A percentile compares a stretch with the other conserved stretches of the same genome.
phyloP scores from a whole-genome alignment of 352 stramenopile genomes.

The Phytopythium helicoides region DNA sequence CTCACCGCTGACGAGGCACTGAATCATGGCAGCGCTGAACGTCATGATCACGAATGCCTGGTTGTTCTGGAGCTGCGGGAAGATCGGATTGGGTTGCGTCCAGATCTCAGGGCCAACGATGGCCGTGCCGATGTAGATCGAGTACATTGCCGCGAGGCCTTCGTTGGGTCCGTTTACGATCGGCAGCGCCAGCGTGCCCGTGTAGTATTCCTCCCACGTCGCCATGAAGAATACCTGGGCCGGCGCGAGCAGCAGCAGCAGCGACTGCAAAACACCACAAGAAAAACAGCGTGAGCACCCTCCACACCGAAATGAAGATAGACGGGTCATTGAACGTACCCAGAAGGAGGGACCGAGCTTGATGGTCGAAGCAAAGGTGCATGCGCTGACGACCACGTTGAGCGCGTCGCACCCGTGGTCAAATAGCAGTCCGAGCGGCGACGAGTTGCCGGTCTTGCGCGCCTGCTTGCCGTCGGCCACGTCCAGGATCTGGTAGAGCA shows the following conservation, averaged over 20 bases:
- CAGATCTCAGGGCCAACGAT: slow-evolving; percentile 61
- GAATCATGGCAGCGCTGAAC: slow-evolving; percentile 53
- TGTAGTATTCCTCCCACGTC: slow-evolving; percentile 99
- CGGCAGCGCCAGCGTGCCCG: slow-evolving; percentile 92
- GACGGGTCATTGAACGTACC: slow-evolving; percentile 48
- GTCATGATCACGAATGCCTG: slow-evolving; percentile 76
- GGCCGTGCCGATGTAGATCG: slow-evolving; percentile 69
- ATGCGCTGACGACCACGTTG: slow-evolving; percentile 81
- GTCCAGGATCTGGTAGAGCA: slow-evolving; percentile 84
- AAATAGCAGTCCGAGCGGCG: slow-evolving; percentile 79
- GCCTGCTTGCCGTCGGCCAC: slow-evolving; percentile 87
- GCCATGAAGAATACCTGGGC: slow-evolving; percentile 95
- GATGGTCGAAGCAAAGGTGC: slow-evolving; percentile 83
- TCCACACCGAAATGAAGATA: slow-evolving; percentile 6
- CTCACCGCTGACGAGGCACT: slow-evolving; percentile 75
- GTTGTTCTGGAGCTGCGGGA: slow-evolving; percentile 77
- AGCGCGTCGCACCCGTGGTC: slow-evolving; percentile 86
- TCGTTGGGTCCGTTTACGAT: slow-evolving; percentile 97
- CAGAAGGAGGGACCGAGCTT: slow-evolving; percentile 81
- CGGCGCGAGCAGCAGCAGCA: slow-evolving; percentile 61
- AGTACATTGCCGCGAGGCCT: slow-evolving; percentile 91
- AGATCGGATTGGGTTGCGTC: slow-evolving; percentile 53
- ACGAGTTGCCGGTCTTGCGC: slow-evolving; percentile 85
- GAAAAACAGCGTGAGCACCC: slow-evolving; percentile 3
- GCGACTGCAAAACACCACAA: slow-evolving; percentile 42